Evolutionary conservation across 164 flowering plant genomes (phyloP).

Genomic region (Taxillus chinensis): DNA sequence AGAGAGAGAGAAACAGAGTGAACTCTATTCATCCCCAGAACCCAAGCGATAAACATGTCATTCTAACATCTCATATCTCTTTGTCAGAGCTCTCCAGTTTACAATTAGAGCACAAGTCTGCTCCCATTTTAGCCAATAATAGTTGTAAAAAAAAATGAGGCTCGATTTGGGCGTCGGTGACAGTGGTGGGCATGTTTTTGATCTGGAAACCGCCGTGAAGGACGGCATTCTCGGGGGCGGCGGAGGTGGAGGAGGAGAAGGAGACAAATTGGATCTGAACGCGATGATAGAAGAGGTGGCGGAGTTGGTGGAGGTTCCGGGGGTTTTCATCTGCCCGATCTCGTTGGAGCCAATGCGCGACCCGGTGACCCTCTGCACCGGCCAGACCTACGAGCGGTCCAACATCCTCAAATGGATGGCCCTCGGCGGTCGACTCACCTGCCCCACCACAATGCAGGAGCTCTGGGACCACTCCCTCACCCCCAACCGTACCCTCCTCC

Average conservation of each 20-base stretch:
- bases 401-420: slow-evolving; percentile 73
- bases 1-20: not conserved
- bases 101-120: not conserved
- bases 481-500: slow-evolving; percentile 50
- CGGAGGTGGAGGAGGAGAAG: slow-evolving; percentile 13
- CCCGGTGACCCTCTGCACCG: slow-evolving; percentile 69
- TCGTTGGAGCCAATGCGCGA: slow-evolving; percentile 78
- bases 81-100: slow-evolving; percentile 3
- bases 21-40: slow-evolving; percentile 5
- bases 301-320: slow-evolving; percentile 36
- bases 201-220: slow-evolving; percentile 46
- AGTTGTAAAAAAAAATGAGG: slow-evolving; percentile 13
- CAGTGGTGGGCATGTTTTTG: slow-evolving; percentile 28
- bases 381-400: slow-evolving; percentile 66
- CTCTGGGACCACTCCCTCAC: slow-evolving; percentile 49
- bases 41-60: slow-evolving; percentile 13
- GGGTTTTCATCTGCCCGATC: slow-evolving; percentile 72
- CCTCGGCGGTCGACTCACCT: slow-evolving; percentile 52
- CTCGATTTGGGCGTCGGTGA: slow-evolving; percentile 27
- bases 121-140: slow-evolving; percentile 1
- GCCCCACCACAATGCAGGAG: slow-evolving; percentile 72
- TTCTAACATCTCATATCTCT: slow-evolving; percentile 5
- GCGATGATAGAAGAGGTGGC: slow-evolving; percentile 48
- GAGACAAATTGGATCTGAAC: slow-evolving; percentile 35
- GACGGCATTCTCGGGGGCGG: slow-evolving; percentile 42